Base-by-base conservation (phyloP, 257 asterid species). In the Primulina huaijiensis region DNA sequence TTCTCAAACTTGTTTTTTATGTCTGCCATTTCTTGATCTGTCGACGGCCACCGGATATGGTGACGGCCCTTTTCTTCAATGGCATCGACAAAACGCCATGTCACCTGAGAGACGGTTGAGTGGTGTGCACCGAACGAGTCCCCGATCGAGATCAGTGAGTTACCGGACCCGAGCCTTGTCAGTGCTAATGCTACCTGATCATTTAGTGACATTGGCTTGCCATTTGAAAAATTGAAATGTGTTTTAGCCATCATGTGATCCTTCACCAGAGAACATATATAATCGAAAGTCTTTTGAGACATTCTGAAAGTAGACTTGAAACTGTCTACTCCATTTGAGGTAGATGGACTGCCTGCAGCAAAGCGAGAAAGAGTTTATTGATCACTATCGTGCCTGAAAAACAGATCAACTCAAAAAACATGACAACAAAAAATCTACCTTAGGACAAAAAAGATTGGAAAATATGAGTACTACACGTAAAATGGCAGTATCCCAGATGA, bases 41-140 rank as follows among this genome's bases (percentile, higher is more conserved):
- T 62, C 55, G 90, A 74, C 10, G 97, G 96, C 98, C 98, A 93
- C 55, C 78, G 79, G 62, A 93, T 57, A 77, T 93, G 97, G 72
- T 35, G 88, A 56, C 77, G 81, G 33, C 88, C 93, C 0, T 77
- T 80, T 19, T 73, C 89, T 64, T 88, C 95, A 2, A 92, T 77
- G 76, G 97, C 96, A 77, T 90, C 97, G 59, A 92, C 90, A 7
- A 92, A 92, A 52, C 94, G 86, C 96, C 97, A 90, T 0, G 98
- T 88, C 74, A 89, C 95, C 73, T 92, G 95, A 59, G 96, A 87
- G 80, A 90, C 97, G 0, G 96, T 90, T 0, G 96, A 90, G 55
- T 90, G 98, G 77, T 89, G 88, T 0, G 86, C 72, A 23, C 92
- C 90, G 20, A 90, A 87, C 0, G 87, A 81, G 21, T 88, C 92